Percentiles rank a stretch among this genome's conserved stretches.
Conservation (phyloP, 306 rosid species). For the Dalbergia oliveri region DNA sequence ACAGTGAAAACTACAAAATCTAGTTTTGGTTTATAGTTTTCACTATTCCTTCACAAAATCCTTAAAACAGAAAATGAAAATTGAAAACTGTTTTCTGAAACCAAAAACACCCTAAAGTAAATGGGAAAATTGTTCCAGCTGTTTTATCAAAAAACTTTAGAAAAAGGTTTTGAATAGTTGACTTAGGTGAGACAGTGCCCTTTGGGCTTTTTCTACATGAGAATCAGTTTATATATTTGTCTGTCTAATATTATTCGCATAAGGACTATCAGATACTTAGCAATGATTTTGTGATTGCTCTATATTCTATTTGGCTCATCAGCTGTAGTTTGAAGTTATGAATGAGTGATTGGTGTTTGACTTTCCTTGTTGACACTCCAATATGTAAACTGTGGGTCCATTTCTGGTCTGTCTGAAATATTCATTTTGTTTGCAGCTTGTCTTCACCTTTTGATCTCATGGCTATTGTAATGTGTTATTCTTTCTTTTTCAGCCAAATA, state of each 20-base stretch:
- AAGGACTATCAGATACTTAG: not conserved
- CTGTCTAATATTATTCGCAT: not conserved
- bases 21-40: too few relatives aligned
- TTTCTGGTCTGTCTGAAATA: conserved; percentile 25
- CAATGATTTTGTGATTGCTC: not conserved
- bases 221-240: conserved; percentile 10
- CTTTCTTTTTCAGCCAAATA: conserved; percentile 48
- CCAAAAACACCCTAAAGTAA: not conserved
- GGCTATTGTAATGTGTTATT: conserved; percentile 26
- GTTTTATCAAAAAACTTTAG: conserved; percentile 12
- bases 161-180: conserved; percentile 6
- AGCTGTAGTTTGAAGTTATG: conserved; percentile 13
- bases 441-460: conserved; percentile 18
- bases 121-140: not conserved
- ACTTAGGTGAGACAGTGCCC: conserved; percentile 13
- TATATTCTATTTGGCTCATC: not conserved
- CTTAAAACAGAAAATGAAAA: too few relatives aligned
- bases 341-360: not conserved
- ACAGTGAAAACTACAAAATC: too few relatives aligned
- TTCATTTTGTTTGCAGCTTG: conserved; percentile 9
- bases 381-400: not conserved
- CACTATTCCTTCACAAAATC: too few relatives aligned
- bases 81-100: too few relatives aligned
- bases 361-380: conserved; percentile 22
- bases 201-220: conserved; percentile 11